A percentile compares a stretch with the other conserved stretches of the same genome.
Evolutionary conservation across 2,329 filamentous ascomycete species (phyloP).

Genomic region (Amauroascus niger): DNA sequence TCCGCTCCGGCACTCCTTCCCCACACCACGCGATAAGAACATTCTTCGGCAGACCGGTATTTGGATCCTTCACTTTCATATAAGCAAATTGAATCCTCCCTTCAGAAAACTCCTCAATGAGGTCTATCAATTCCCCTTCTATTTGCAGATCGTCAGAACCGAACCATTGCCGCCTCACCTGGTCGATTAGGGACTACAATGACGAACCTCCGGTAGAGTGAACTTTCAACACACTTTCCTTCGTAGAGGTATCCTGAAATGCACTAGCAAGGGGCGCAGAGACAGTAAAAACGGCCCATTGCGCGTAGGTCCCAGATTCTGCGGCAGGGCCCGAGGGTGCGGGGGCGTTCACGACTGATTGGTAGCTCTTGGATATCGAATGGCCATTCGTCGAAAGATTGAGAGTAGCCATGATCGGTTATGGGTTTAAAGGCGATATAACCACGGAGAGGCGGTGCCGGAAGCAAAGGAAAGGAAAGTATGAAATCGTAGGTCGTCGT

Average conservation of each 20-base stretch:
- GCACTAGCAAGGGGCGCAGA: slow-evolving; percentile 85
- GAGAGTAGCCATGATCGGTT: slow-evolving; percentile 58
- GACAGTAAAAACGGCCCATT: slow-evolving; percentile 92
- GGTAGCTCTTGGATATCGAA: slow-evolving; percentile 68
- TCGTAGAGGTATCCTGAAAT: slow-evolving; percentile 67
- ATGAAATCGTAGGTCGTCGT: not conserved
- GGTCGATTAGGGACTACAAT: not conserved
- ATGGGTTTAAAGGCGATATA: not conserved
- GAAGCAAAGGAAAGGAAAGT: not conserved
- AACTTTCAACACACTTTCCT: slow-evolving; percentile 93
- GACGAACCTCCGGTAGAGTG: slow-evolving; percentile 72
- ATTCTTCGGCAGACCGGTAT: slow-evolving; percentile 78
- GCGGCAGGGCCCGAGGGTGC: slow-evolving; percentile 48
- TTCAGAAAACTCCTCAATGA: slow-evolving; percentile 94
- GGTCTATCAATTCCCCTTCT: slow-evolving; percentile 84
- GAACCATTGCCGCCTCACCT: not conserved
- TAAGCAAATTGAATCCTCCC: slow-evolving; percentile 95
- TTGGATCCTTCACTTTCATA: slow-evolving; percentile 91
- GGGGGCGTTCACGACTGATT: slow-evolving; percentile 55
- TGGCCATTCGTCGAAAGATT: slow-evolving; percentile 71
- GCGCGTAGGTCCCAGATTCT: slow-evolving; percentile 69
- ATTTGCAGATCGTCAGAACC: slow-evolving; percentile 22
- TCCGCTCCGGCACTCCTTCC: slow-evolving; percentile 93
- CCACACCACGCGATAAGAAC: slow-evolving; percentile 95
- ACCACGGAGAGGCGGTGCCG: not conserved